phyloP scores from a whole-genome alignment of 495 filamentous ascomycete genomes.

The Melanomma pulvis-pyrius region DNA sequence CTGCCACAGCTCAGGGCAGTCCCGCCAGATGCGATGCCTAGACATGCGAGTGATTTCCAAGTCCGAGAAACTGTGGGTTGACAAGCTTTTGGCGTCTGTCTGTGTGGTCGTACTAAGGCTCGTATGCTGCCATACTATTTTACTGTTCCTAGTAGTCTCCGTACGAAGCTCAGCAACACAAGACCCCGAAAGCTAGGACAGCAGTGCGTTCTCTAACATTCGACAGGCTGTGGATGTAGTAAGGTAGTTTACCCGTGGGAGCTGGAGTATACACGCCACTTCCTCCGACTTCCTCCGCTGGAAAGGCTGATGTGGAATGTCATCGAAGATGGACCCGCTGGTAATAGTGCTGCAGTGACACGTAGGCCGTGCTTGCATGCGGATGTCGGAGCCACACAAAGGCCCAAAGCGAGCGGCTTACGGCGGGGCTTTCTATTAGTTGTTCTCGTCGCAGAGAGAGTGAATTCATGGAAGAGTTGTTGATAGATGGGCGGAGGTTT shows the following conservation, averaged over 20 bases:
- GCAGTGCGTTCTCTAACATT: too few species aligned
- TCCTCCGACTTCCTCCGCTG: neutral
- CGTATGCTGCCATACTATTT: neutral
- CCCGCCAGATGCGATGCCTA: neutral
- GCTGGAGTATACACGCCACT: too few species aligned
- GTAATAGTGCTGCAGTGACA: neutral
- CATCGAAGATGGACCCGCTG: neutral
- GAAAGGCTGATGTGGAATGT: neutral
- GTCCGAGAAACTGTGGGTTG: neutral
- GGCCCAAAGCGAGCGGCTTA: neutral
- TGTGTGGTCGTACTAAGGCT: neutral
- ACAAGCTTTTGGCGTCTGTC: constrained; percentile 3
- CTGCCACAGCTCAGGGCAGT: neutral
- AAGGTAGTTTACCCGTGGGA: too few species aligned
- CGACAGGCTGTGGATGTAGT: too few species aligned
- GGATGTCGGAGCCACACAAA: neutral
- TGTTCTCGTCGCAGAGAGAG: neutral
- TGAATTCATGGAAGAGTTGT: neutral
- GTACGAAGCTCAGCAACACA: neutral
- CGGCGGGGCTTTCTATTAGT: neutral
- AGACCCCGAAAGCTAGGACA: neutral
- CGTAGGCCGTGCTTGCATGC: neutral
- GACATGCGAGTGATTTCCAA: too few species aligned
- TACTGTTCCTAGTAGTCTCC: neutral
- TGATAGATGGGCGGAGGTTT: too few species aligned